Evolutionary conservation across 2,329 filamentous ascomycete genomes (phyloP).

Genomic region (Penicillium aurantiogriseum): DNA sequence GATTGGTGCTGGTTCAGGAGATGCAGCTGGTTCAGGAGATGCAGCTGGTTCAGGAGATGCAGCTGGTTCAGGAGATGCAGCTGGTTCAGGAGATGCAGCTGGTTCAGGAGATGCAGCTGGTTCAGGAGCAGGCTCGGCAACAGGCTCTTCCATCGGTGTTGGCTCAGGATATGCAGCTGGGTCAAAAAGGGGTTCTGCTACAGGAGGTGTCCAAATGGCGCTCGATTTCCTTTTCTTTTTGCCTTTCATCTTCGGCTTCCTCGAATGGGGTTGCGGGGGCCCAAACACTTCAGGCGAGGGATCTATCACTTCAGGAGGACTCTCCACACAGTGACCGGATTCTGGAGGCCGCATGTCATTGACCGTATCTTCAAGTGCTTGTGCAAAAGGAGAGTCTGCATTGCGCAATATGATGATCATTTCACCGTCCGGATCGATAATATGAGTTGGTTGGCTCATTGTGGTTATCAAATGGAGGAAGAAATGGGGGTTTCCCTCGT

Average conservation of each 20-base stretch:
- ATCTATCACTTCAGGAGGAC: not conserved
- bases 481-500: not conserved
- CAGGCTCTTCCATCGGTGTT: not conserved
- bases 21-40: too few relatives aligned
- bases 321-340: not conserved
- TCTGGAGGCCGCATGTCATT: not conserved
- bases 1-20: too few relatives aligned
- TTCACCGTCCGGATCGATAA: constrained; percentile 12
- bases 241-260: fast-evolving
- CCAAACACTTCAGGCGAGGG: not conserved
- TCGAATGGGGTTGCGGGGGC: not conserved
- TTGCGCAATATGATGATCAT: constrained; percentile 10
- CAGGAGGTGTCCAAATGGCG: not conserved
- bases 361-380: too few relatives aligned
- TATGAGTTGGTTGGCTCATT: constrained; percentile 9
- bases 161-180: too few relatives aligned
- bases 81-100: too few relatives aligned
- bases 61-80: too few relatives aligned
- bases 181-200: not conserved
- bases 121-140: too few relatives aligned
- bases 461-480: not conserved
- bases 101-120: too few relatives aligned
- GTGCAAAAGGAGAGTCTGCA: not conserved
- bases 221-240: not conserved
- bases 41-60: too few relatives aligned